Evolutionary conservation across 805 yeast genomes (phyloP).

Genomic region (Lipomyces mesembrius): DNA sequence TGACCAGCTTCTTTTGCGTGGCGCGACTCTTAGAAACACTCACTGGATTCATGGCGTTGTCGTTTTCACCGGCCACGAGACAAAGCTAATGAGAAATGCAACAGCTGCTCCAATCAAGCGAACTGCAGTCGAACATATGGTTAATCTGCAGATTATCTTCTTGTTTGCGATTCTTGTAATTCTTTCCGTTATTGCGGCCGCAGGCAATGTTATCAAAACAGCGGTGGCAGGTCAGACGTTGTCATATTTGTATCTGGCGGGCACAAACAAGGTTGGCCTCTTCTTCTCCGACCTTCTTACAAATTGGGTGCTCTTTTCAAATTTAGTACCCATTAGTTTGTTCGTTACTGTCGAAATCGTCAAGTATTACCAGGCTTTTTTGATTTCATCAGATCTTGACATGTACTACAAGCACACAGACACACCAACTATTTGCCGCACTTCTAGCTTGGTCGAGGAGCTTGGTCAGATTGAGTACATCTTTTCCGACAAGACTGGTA

Average conservation of each 20-base stretch:
- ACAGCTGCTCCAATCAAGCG: slow-evolving; percentile 97
- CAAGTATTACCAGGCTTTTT: slow-evolving; percentile 91
- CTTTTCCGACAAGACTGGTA: slow-evolving; percentile 97
- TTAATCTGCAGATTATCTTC: slow-evolving; percentile 88
- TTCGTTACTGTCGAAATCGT: slow-evolving; percentile 96
- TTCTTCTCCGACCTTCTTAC: slow-evolving; percentile 89
- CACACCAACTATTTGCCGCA: slow-evolving; percentile 92
- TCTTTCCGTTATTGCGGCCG: slow-evolving; percentile 76
- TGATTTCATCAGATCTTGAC: slow-evolving; percentile 93
- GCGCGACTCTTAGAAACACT: slow-evolving; percentile 93
- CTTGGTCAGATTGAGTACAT: slow-evolving; percentile 95
- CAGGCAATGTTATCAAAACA: slow-evolving; percentile 79
- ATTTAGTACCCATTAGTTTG: slow-evolving; percentile 91
- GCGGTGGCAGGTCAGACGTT: slow-evolving; percentile 47
- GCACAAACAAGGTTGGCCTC: slow-evolving; percentile 66
- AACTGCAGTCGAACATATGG: slow-evolving; percentile 95
- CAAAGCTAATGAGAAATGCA: slow-evolving; percentile 97
- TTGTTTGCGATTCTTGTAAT: slow-evolving; percentile 78
- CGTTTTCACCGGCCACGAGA: slow-evolving; percentile 96
- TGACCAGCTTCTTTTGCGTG: slow-evolving; percentile 88
- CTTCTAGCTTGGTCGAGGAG: slow-evolving; percentile 95
- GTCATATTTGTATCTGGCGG: slow-evolving; percentile 68
- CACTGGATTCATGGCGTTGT: slow-evolving; percentile 94
- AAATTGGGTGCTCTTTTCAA: slow-evolving; percentile 94
- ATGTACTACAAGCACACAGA: slow-evolving; percentile 86